Conservation (phyloP, 83 land plant species). For the Diphasiastrum complanatum region DNA sequence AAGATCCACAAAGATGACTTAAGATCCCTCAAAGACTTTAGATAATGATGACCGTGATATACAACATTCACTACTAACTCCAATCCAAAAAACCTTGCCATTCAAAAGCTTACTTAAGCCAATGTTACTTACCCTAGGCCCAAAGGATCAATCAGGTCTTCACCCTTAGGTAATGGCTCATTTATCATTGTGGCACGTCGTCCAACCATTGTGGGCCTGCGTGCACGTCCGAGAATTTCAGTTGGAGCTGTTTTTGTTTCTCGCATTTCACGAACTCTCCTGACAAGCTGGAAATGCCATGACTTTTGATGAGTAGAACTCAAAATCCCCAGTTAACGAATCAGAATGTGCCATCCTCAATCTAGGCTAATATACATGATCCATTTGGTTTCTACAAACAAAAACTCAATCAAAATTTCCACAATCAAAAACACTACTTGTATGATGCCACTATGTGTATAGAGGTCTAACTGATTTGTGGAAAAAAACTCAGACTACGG, state of each 20-base stretch:
- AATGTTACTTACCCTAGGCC: slow-evolving; percentile 64
- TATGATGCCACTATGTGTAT: too few relatives aligned
- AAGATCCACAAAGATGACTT: too few relatives aligned
- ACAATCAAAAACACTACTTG: too few relatives aligned
- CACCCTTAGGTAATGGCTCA: slow-evolving; percentile 52
- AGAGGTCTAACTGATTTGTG: too few relatives aligned
- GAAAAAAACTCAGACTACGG: too few relatives aligned
- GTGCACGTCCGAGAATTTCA: neutral
- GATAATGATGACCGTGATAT: too few relatives aligned
- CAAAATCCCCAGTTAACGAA: too few relatives aligned
- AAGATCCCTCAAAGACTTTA: too few relatives aligned
- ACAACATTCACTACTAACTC: too few relatives aligned
- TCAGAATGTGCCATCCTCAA: neutral
- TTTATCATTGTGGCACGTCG: slow-evolving; percentile 25
- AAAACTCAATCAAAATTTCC: neutral
- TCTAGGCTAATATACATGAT: neutral
- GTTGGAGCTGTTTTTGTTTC: slow-evolving; percentile 9
- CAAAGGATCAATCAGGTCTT: slow-evolving; percentile 80
- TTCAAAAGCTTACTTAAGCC: slow-evolving; percentile 1
- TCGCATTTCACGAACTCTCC: slow-evolving; percentile 13
- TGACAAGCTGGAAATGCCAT: slow-evolving; percentile 1
- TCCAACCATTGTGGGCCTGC: neutral
- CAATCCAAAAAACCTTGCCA: slow-evolving; percentile 3
- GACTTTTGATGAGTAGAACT: too few relatives aligned
- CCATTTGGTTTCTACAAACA: neutral